Evolutionary conservation across 805 yeast species (phyloP).

Genomic region (Yarrowia sp.): DNA sequence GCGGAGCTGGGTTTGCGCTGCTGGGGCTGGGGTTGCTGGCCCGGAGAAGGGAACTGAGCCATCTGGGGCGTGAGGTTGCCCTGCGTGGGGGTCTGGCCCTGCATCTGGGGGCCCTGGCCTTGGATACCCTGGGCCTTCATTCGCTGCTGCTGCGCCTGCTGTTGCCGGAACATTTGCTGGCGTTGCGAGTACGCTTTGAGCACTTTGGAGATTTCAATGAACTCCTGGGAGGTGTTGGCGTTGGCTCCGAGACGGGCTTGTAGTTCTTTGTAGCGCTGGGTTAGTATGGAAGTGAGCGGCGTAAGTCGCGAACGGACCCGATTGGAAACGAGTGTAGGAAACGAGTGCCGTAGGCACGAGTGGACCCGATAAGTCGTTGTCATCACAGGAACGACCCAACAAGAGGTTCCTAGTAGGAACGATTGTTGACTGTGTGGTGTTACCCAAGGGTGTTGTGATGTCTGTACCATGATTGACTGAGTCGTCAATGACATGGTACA

Average conservation of each 20-base stretch:
- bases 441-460: no score
- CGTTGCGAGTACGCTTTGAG: constrained; percentile 55
- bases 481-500: no score
- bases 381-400: no score
- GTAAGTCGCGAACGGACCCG: neutral
- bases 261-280: constrained; percentile 64
- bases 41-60: constrained; percentile 24
- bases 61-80: constrained; percentile 30
- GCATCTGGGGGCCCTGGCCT: no score
- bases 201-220: constrained; percentile 60
- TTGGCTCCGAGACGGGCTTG: constrained; percentile 56
- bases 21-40: constrained; percentile 43
- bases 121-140: no score
- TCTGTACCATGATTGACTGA: no score
- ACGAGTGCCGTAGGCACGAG: neutral
- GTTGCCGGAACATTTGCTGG: constrained; percentile 51
- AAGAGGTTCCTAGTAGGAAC: no score
- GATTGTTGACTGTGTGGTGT: no score
- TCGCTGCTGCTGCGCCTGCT: constrained; percentile 42
- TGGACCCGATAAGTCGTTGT: no score
- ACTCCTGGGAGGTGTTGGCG: constrained; percentile 66
- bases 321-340: no score
- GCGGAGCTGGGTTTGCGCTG: constrained; percentile 40
- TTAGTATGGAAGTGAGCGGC: constrained; percentile 15
- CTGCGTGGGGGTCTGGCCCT: constrained; percentile 37